Evolutionary conservation across 495 filamentous ascomycete species (phyloP), one percentile per base, ranked within the genome.

Genomic region (Podospora conica): DNA sequence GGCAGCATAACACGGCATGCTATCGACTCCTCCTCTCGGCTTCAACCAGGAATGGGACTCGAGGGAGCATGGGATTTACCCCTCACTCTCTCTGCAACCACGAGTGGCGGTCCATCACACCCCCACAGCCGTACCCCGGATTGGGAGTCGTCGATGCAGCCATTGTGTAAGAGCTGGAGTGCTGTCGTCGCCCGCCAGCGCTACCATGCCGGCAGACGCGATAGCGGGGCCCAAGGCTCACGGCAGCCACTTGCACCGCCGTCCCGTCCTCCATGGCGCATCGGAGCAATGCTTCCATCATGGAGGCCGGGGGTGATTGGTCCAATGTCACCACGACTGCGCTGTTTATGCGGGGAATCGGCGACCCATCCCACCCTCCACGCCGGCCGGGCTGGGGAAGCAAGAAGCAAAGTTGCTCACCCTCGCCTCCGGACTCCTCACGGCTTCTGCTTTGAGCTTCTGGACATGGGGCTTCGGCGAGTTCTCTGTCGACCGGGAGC

Each of bases 271-370:
- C 53, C 61, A 27, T 25, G 25, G 27, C 31, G 24, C 63, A 18
- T 23, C 54, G 55, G 28, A 31, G 22, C 28, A 55, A 20, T 24
- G 24, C 48, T 68, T 56, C 59, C 55, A 28, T 62, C 67, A 69
- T 59, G 33, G 55, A 25, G 53, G 31, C 55, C 7, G 9, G 4
- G 15, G 3, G 12, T 69, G 63, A 69, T 69, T 69, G 63, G 67
- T 29, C 28, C 4, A 18, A 48, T 27, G 54, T 4, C 54, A 25
- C 58, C 31, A 12, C 23, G 29, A 28, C 54, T 63, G 67, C 28
- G 63, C 40, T 63, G 63, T 53, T 60, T 65, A 31, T 69, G 67
- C 63, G 67, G 67, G 67, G 67, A 59, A 62, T 55, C 31, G 27
- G 60, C 65, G 61, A n/a, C 15, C 40, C 40, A 48, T 48, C 40